Evolutionary conservation across 2,329 filamentous ascomycete genomes (phyloP), one percentile per base, ranked within the genome.

Genomic region (Apiospora sp.): DNA sequence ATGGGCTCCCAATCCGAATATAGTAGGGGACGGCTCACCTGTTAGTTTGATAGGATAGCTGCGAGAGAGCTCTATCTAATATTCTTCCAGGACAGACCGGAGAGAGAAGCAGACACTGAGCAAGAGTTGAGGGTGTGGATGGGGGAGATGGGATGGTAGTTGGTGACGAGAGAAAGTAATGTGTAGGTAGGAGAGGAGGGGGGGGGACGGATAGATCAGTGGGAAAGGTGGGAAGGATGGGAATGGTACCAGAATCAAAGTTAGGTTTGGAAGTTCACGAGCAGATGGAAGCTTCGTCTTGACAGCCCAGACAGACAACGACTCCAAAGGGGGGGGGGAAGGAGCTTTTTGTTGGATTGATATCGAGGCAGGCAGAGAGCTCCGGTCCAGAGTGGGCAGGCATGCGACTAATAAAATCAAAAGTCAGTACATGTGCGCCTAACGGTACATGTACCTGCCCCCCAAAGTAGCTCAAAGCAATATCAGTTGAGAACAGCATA

Each of bases 361-460:
- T 64, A 64, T 64, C 58, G 19, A 61, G 54, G 54, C 54, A 64
- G 58, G 58, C 58, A 64, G 34, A 64, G 58, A 64, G 58, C 58
- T 64, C 58, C 58, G 34, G 58, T 12, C 34, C 19, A 64, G 58
- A 64, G 58, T 64, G 58, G 58, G 58, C 34, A 64, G 58, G 58
- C 58, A 64, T 64, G 34, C 58, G 58, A 64, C 58, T 64, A 64
- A 64, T 64, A 41, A 64, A 64, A 64, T 41, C 34, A 22, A 64
- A 64, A 41, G 58, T 41, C 30, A 41, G 19, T 64, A 64, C 58
- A 64, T 64, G 34, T 64, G 34, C 34, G 34, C 10, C 10, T 64
- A 37, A 13, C 22, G 58, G 58, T 64, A 41, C 58, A 64, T 64
- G 58, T 64, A 64, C 58, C 58, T 64, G 19, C 54, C 22, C 37